These are phyloP conservation scores for Cryptosporidium parvum DNA, from an alignment of 169 alveolate genomes.

Conservation along the genomic window DNA sequence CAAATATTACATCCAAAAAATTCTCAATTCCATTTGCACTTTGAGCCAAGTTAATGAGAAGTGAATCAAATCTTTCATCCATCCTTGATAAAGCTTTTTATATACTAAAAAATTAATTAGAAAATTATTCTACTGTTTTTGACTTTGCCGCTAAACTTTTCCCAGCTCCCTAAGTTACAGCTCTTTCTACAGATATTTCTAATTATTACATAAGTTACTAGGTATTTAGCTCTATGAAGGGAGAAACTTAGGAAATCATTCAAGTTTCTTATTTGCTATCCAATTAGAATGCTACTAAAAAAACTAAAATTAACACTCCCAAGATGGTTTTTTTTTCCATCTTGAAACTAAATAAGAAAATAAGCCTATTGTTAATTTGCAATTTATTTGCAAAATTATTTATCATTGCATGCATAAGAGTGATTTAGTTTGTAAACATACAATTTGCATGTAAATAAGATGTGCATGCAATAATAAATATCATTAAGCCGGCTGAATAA, in stretches of 20 bases:
- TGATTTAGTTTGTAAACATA: no score
- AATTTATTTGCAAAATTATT: no score
- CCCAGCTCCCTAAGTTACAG: no score
- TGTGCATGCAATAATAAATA: not conserved
- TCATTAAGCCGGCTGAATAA: no score
- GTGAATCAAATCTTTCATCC: constrained; percentile 87
- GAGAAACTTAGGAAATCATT: not conserved
- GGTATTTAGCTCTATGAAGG: not conserved
- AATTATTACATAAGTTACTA: not conserved
- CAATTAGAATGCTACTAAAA: not conserved
- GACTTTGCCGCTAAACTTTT: not conserved
- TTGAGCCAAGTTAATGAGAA: constrained; percentile 92
- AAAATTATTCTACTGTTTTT: not conserved
- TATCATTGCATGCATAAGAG: no score
- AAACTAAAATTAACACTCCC: not conserved
- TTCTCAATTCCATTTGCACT: constrained; percentile 93
- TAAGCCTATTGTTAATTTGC: no score
- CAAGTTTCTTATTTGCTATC: no score
- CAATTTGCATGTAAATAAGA: no score
- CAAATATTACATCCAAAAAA: constrained; percentile 91
- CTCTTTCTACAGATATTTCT: not conserved
- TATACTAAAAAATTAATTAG: not conserved
- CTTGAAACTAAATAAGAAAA: not conserved
- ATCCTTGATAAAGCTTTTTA: constrained; percentile 1
- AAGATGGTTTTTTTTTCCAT: not conserved